Percentiles rank a stretch among this genome's conserved stretches.
Conservation (phyloP, 1,284 basidiomycete species). For the Trichosporon sp. region DNA sequence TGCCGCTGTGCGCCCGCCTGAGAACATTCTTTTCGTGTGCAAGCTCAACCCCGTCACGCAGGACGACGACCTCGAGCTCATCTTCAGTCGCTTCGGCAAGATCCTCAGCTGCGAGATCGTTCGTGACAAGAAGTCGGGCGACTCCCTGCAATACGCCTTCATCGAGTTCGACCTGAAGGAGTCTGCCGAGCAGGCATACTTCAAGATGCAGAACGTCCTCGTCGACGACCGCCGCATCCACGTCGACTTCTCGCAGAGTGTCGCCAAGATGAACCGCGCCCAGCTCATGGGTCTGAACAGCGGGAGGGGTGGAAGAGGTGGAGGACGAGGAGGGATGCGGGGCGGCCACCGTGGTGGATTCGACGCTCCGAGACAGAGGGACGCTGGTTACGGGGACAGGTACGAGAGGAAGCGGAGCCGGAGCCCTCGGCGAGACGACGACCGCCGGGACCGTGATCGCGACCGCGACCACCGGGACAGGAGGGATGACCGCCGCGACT, state of each 20-base stretch:
- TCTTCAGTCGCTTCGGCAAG: slow-evolving; percentile 90
- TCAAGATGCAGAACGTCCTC: slow-evolving; percentile 99
- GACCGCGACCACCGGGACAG: slow-evolving; percentile 14
- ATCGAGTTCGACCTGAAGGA: slow-evolving; percentile 94
- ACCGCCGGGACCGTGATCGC: slow-evolving; percentile 10
- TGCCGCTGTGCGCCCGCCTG: slow-evolving; percentile 93
- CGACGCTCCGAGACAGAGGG: slow-evolving; percentile 15
- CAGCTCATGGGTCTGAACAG: slow-evolving; percentile 35
- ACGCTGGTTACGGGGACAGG: slow-evolving; percentile 13
- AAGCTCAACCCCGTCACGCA: slow-evolving; percentile 93
- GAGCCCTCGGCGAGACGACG: slow-evolving; percentile 19
- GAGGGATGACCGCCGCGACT: slow-evolving; percentile 8
- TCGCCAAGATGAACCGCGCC: slow-evolving; percentile 57
- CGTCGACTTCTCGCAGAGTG: slow-evolving; percentile 97
- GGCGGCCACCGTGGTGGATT: slow-evolving; percentile 24
- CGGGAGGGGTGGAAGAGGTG: slow-evolving; percentile 33
- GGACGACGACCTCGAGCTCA: slow-evolving; percentile 94
- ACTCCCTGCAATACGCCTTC: slow-evolving; percentile 96
- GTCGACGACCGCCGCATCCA: slow-evolving; percentile 98
- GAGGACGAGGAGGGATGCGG: slow-evolving; percentile 26
- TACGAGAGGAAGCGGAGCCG: slow-evolving; percentile 22
- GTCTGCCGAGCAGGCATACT: slow-evolving; percentile 94
- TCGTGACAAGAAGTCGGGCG: slow-evolving; percentile 89
- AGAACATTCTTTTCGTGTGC: slow-evolving; percentile 98
- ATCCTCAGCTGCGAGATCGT: slow-evolving; percentile 98